Percentiles rank a stretch among this genome's conserved stretches.
Evolutionary conservation across 768 basidiomycete species (phyloP).

Genomic region (Leucocoprinus sp.): DNA sequence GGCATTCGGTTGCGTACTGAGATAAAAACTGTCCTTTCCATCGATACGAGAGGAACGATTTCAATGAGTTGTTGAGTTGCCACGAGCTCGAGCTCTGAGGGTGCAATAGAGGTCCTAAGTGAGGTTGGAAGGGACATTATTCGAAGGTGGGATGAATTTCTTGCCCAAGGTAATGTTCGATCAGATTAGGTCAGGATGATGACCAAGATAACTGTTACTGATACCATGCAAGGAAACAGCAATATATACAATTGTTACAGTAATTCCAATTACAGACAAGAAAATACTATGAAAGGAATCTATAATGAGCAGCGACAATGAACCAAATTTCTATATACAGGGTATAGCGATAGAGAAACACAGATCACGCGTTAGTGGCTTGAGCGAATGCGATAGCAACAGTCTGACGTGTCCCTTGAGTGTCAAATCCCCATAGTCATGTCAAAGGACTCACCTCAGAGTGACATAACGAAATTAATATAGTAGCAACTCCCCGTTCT

Average conservation of each 20-base stretch:
- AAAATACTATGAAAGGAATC: neutral
- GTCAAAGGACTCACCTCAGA: conserved; percentile 60
- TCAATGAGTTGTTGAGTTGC: conserved; percentile 80
- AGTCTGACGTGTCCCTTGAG: conserved; percentile 37
- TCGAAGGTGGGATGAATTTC: neutral
- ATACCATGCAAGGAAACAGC: neutral
- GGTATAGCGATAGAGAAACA: conserved; percentile 4
- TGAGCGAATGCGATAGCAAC: conserved; percentile 87
- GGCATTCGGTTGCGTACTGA: conserved; percentile 44
- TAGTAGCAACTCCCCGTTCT: conserved; percentile 60
- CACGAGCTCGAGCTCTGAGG: conserved; percentile 24
- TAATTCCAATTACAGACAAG: conserved; percentile 9
- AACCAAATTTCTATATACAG: neutral
- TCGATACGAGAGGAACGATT: conserved; percentile 80
- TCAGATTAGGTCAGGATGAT: no score
- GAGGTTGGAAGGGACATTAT: conserved; percentile 6
- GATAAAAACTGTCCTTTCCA: conserved; percentile 89
- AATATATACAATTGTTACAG: conserved; percentile 5
- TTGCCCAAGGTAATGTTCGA: no score
- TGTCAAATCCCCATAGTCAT: neutral
- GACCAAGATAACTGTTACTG: neutral
- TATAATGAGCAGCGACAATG: neutral
- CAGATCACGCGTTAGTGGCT: conserved; percentile 31
- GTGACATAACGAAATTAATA: conserved; percentile 86
- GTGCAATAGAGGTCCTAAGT: conserved; percentile 7